These are phyloP conservation scores for Flaveria brownii DNA, from an alignment of 129 eudicot species.

Conservation along the genomic window DNA sequence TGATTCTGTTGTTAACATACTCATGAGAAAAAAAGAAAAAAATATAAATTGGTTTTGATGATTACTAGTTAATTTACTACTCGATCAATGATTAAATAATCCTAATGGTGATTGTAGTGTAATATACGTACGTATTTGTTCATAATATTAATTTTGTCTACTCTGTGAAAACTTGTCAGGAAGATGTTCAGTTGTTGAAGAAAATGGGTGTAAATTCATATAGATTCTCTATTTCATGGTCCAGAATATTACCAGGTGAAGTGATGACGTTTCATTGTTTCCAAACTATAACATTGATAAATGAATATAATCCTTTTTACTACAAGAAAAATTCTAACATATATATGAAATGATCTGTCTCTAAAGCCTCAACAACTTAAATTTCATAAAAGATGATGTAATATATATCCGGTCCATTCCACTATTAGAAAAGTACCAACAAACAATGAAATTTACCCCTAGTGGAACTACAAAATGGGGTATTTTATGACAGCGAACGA, in stretches of 20 bases:
- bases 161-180: constrained; percentile 28
- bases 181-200: constrained; percentile 31
- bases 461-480: neutral
- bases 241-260: constrained; percentile 34
- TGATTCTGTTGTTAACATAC: neutral
- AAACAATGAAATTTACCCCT: neutral
- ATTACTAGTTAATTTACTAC: too few relatives aligned
- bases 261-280: neutral
- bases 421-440: neutral
- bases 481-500: neutral
- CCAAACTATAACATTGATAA: neutral
- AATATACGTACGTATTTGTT: neutral
- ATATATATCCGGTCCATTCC: neutral
- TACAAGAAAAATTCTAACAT: too few relatives aligned
- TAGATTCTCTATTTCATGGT: constrained; percentile 16
- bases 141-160: neutral
- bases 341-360: too few relatives aligned
- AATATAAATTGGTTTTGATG: neutral
- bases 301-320: too few relatives aligned
- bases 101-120: neutral
- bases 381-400: too few relatives aligned
- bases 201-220: constrained; percentile 9
- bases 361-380: too few relatives aligned
- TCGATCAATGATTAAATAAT: neutral
- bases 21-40: neutral